Conservation (phyloP, 2,329 filamentous ascomycete species). For the Trichoderma pleuroti region DNA sequence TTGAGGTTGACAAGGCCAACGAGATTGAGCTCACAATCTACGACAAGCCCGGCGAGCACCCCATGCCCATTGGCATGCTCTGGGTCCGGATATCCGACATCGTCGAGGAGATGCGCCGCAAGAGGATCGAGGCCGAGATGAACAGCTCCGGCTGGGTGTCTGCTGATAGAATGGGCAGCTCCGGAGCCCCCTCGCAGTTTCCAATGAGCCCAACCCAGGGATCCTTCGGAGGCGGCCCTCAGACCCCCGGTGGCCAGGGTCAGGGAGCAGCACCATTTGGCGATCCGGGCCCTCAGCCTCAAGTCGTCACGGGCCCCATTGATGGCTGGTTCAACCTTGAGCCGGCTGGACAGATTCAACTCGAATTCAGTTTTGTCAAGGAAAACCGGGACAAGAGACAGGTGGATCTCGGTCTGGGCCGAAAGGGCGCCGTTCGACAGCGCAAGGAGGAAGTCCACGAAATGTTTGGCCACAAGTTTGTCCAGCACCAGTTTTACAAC, state of each 20-base stretch:
- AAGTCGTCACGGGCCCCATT: slow-evolving; percentile 60
- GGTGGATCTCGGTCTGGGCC: slow-evolving; percentile 84
- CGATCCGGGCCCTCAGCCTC: slow-evolving; percentile 43
- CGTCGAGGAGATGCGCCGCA: slow-evolving; percentile 92
- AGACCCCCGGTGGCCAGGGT: slow-evolving; percentile 40
- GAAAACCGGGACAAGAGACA: slow-evolving; percentile 77
- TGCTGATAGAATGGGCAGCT: slow-evolving; percentile 83
- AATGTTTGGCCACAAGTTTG: slow-evolving; percentile 98
- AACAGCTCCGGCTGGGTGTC: slow-evolving; percentile 96
- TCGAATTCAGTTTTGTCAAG: slow-evolving; percentile 89
- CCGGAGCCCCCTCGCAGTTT: slow-evolving; percentile 49
- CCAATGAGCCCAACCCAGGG: slow-evolving; percentile 51
- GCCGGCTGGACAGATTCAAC: slow-evolving; percentile 85
- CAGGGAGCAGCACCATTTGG: slow-evolving; percentile 29
- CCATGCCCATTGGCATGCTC: slow-evolving; percentile 87
- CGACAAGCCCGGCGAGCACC: slow-evolving; percentile 87
- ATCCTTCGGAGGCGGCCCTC: slow-evolving; percentile 44
- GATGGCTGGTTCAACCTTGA: slow-evolving; percentile 98
- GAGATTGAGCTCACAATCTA: slow-evolving; percentile 98
- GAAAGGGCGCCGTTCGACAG: slow-evolving; percentile 94
- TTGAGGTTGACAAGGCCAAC: slow-evolving; percentile 97
- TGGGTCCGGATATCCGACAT: slow-evolving; percentile 98
- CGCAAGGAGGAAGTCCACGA: slow-evolving; percentile 98
- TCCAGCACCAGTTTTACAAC: slow-evolving; percentile 99
- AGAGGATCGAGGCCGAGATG: slow-evolving; percentile 95